Base-by-base conservation (phyloP, 2,329 filamentous ascomycete species). In the Cladosporium cucumerinum region DNA sequence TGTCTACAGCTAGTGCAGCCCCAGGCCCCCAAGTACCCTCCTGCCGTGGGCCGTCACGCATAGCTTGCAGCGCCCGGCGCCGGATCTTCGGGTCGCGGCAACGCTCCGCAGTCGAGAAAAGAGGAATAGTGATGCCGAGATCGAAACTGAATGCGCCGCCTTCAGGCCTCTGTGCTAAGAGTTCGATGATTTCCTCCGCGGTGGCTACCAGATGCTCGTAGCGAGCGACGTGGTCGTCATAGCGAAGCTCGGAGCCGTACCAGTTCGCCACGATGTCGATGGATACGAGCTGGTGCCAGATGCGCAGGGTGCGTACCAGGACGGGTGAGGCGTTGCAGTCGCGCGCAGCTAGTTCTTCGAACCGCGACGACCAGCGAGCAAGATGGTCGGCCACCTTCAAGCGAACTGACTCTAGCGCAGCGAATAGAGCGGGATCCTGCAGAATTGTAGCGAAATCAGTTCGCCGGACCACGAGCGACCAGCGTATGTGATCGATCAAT, bases 21-120 rank as follows among this genome's bases (percentile, higher is more conserved):
- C 63, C 65, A 3, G 64, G 48, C 18, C 67, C 63, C 69, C 69
- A 71, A 1, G 66, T 51, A 14, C 69, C 69, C 57, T 71, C 69
- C 39, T 70, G 68, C n/a, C 66, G 23, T 5, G 66, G 66, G 7
- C 61, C 39, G 1, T 46, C 62, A 11, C 55, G 61, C 43, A 70
- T 34, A 18, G 70, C 43, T 39, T 25, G 16, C 23, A 71, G 64
- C 1, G 67, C 69, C 57, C 67, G 55, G 2, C 69, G 60, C 18
- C 68, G 64, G n/a, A 70, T 39, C 1, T 18, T 3, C 3, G 68
- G 67, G 49, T 71, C 67, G 5, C 69, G 65, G 48, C 67, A 70
- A 16, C 66, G 57, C 11, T 66, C 60, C 1, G 66, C 65, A 2
- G 57, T 49, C 5, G 63, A 21, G 54, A 68, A 70, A 1, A 62